These are phyloP conservation scores for Dictyostelium brefeldianum DNA, from an alignment of 78 protist species.

Conservation along the genomic window DNA sequence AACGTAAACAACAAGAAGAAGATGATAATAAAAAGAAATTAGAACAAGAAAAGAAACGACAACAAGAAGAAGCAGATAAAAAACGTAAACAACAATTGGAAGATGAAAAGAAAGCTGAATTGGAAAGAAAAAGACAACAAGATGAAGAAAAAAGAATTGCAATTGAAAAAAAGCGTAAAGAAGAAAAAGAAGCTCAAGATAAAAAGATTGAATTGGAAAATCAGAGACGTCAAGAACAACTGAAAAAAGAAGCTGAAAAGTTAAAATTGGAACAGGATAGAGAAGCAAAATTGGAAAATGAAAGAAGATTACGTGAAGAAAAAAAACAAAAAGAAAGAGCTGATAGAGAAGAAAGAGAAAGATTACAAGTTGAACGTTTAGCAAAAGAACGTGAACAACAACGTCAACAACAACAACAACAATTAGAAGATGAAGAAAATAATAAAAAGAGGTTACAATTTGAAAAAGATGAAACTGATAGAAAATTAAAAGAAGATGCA, in stretches of 20 bases:
- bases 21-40: not conserved
- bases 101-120: not conserved
- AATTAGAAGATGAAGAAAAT: not conserved
- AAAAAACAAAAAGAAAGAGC: slow-evolving; percentile 1
- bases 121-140: slow-evolving; percentile 9
- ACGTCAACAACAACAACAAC: not conserved
- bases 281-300: slow-evolving; percentile 18
- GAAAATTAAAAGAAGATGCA: not conserved
- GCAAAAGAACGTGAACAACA: not conserved
- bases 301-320: slow-evolving; percentile 9
- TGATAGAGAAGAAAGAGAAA: slow-evolving; percentile 32
- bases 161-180: slow-evolving; percentile 1
- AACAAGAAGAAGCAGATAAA: slow-evolving; percentile 30
- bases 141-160: not conserved
- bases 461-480: not conserved
- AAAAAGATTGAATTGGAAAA: not conserved
- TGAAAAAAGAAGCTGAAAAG: not conserved
- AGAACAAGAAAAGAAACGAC: slow-evolving; percentile 15
- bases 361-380: not conserved
- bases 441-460: not conserved
- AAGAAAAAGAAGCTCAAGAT: not conserved
- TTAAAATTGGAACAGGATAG: not conserved
- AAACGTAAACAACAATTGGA: not conserved
- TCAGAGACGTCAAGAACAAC: not conserved
- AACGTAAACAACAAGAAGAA: slow-evolving; percentile 20